These are phyloP conservation scores for Pichia cabralensis DNA, from an alignment of 805 yeast genomes.

Conservation along the genomic window DNA sequence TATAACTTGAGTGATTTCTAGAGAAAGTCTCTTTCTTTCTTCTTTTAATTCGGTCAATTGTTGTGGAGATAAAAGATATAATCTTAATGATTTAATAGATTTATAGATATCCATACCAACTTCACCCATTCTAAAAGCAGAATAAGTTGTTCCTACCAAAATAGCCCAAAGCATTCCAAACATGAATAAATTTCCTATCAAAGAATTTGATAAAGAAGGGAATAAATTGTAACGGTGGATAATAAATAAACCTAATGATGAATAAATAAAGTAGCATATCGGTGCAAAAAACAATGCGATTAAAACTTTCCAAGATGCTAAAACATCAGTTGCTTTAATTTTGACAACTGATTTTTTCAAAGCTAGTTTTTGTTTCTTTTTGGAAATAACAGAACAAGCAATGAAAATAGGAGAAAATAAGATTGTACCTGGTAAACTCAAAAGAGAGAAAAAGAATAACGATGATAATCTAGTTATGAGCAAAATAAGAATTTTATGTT, in stretches of 20 bases:
- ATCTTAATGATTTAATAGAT: slow-evolving; percentile 67
- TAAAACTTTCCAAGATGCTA: slow-evolving; percentile 93
- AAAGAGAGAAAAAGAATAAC: slow-evolving; percentile 41
- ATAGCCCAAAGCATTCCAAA: slow-evolving; percentile 46
- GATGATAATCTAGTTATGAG: slow-evolving; percentile 48
- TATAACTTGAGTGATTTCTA: slow-evolving; percentile 69
- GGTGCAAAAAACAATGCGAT: slow-evolving; percentile 87
- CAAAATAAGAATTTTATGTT: slow-evolving; percentile 38
- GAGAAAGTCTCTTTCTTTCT: slow-evolving; percentile 52
- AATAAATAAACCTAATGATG: slow-evolving; percentile 39
- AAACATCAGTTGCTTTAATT: slow-evolving; percentile 81
- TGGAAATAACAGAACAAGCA: slow-evolving; percentile 62
- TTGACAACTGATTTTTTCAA: slow-evolving; percentile 81
- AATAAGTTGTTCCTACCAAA: slow-evolving; percentile 68
- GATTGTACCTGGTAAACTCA: slow-evolving; percentile 79
- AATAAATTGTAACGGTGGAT: slow-evolving; percentile 13
- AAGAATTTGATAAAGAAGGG: slow-evolving; percentile 6
- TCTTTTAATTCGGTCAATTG: slow-evolving; percentile 47
- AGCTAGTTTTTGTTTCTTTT: slow-evolving; percentile 64
- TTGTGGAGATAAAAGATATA: slow-evolving; percentile 40
- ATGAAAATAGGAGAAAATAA: slow-evolving; percentile 84
- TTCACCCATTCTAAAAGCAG: slow-evolving; percentile 86
- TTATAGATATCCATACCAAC: slow-evolving; percentile 86
- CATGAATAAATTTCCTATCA: slow-evolving; percentile 18
- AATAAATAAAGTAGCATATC: slow-evolving; percentile 67